Evolutionary conservation across 2,329 filamentous ascomycete genomes (phyloP), one percentile per base, ranked within the genome.

Genomic region (Xylaria multiplex): DNA sequence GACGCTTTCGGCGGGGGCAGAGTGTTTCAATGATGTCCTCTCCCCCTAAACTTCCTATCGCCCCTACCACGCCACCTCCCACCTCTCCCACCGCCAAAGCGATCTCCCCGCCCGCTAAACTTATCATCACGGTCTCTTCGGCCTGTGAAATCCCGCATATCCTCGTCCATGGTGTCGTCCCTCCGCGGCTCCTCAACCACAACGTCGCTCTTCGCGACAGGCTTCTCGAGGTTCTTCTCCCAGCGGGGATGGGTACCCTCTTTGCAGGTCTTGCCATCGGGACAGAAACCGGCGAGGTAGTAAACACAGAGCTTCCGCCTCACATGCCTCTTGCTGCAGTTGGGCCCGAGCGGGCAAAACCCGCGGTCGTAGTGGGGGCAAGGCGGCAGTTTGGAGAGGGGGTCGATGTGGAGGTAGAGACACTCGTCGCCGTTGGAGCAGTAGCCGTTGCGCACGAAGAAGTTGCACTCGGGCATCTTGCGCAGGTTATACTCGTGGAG

Each of bases 401-500:
- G 91, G 74, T 96, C 93, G 74, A 96, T 91, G 80, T 97, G 93
- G 53, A 97, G 88, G 78, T 97, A 97, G 5, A 97, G 84, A 76
- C 96, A 99, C 81, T 99, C 96, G 79, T 98, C 95, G 71, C 95
- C 96, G 81, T 97, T 97, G 69, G 92, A 93, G 81, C 96, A 99
- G 79, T 96, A 97, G 62, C 93, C 93, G 77, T 96, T 97, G 67
- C 93, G 88, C 64, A 93, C 90, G 81, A 95, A 98, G 80, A 97
- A 97, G 76, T 97, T 97, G 82, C 96, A 99, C 82, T 98, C 96
- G 69, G 96, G 94, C 93, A 98, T 98, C 80, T 96, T 94, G 70
- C 96, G 90, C 72, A 99, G 87, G 81, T 99, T 98, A 84, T 97
- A 99, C 81, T 98, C 96, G 85, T 99, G 96, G 55, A 98, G 85